Evolutionary conservation across 139 green algal species (phyloP).

Genomic region (Nannochloris sp.): DNA sequence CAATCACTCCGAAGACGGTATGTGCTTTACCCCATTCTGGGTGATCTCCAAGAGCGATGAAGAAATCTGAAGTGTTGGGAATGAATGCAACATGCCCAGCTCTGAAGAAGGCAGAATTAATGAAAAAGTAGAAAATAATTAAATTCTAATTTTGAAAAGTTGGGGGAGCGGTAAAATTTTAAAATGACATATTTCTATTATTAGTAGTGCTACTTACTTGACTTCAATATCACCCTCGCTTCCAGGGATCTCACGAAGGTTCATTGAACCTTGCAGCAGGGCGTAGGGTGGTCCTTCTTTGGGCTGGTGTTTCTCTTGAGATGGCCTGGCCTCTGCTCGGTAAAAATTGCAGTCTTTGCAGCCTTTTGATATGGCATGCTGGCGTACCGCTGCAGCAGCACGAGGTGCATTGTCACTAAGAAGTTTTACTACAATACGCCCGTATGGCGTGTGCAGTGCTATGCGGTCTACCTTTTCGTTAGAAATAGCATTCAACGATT

Average conservation of each 20-base stretch:
- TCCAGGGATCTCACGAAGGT: not conserved
- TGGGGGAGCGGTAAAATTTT: not conserved
- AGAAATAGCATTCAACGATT: no score
- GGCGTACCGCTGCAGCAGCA: slow-evolving; percentile 3
- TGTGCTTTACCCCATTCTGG: slow-evolving; percentile 35
- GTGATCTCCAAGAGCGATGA: slow-evolving; percentile 39
- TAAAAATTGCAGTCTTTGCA: slow-evolving; percentile 3
- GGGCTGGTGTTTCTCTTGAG: not conserved
- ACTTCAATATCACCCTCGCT: not conserved
- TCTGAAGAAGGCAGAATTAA: slow-evolving; percentile 10
- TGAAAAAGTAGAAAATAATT: not conserved
- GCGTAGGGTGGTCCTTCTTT: slow-evolving; percentile 33
- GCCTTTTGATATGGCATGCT: not conserved
- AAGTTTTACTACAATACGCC: not conserved
- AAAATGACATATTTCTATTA: not conserved
- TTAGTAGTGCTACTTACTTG: no score
- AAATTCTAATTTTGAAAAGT: not conserved
- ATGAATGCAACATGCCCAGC: slow-evolving; percentile 38
- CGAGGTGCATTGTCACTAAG: not conserved
- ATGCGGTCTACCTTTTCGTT: not conserved
- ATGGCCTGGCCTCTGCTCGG: slow-evolving; percentile 5
- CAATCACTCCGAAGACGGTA: slow-evolving; percentile 26
- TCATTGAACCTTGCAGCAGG: slow-evolving; percentile 37
- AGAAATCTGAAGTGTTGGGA: slow-evolving; percentile 42
- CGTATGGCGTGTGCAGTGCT: slow-evolving; percentile 6